Evolutionary conservation across 2,329 filamentous ascomycete species (phyloP), one percentile per base, ranked within the genome.

Genomic region (Capronia americana): DNA sequence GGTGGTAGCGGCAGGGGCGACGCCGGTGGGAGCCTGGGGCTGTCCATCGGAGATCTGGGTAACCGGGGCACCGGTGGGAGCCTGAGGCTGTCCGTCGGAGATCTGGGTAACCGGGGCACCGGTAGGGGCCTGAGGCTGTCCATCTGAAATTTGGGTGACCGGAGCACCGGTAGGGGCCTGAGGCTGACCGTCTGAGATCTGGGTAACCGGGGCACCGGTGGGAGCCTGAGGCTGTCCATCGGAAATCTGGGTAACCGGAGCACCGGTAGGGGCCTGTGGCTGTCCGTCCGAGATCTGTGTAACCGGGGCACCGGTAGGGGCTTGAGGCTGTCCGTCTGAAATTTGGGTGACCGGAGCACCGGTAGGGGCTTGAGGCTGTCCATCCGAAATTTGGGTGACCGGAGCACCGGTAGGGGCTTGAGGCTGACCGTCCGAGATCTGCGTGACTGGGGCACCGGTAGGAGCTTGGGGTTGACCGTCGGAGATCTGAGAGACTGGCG

Each of bases 391-490:
- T 2, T 17, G 12, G 0, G 38, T n/a, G 12, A 41, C 38, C 4
- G 34, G 57, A 58, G 57, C 51, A 7, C 17, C 17, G 14, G 53
- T 20, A 0, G 53, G 53, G 20, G 24, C 53, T 4, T 30, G 53
- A 0, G 23, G 28, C 17, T 30, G 26, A 2, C 24, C 24, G 17
- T 55, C 28, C 4, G 20, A n/a, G 14, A 70, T 65, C 38, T 61
- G 63, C 2, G 63, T 23, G 2, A 48, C 57, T 3, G 57, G 32
- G 3, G 34, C 56, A n/a, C 50, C 62, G 1, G 61, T 61, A 3
- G 48, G 61, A 17, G 4, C 79, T 73, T 84, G 80, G 67, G 84
- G 75, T 7, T 59, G 56, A 23, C 68, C 65, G 26, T 70, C 65
- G 1, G 38, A 41, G 14, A 41, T 14, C 3, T 17, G 12, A 4